Conservation (phyloP, 768 basidiomycete species). For the Filobasidium wieringae region DNA sequence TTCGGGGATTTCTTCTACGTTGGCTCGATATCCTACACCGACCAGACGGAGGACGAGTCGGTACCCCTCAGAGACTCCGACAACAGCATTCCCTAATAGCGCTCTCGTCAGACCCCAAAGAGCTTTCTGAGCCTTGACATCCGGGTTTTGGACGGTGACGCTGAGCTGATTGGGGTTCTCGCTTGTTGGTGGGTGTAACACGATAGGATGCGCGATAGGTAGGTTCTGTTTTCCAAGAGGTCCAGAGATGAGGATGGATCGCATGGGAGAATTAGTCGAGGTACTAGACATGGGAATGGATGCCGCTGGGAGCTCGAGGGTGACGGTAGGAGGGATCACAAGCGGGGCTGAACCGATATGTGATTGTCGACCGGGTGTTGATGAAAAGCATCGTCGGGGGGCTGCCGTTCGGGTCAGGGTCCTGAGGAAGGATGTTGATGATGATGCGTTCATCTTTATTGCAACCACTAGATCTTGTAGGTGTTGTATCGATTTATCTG, state of each 20-base stretch:
- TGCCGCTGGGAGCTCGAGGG: slow-evolving; percentile 29
- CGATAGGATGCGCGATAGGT: slow-evolving; percentile 45
- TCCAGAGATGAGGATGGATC: slow-evolving; percentile 49
- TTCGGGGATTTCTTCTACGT: slow-evolving; percentile 49
- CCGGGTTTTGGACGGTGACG: slow-evolving; percentile 44
- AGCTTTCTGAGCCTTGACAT: slow-evolving; percentile 63
- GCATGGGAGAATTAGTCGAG: slow-evolving; percentile 25
- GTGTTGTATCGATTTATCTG: too few species aligned
- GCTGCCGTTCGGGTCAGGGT: background rate
- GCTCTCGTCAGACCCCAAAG: slow-evolving; percentile 95
- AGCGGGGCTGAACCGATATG: slow-evolving; percentile 47
- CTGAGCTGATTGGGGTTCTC: slow-evolving; percentile 4
- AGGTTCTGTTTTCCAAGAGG: slow-evolving; percentile 49
- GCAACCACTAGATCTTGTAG: too few species aligned
- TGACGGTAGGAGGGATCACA: slow-evolving; percentile 48
- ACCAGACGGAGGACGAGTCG: slow-evolving; percentile 72
- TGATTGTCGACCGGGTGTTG: slow-evolving; percentile 26
- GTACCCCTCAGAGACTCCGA: slow-evolving; percentile 81
- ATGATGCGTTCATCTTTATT: background rate
- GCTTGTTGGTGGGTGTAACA: slow-evolving; percentile 23
- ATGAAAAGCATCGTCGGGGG: slow-evolving; percentile 18
- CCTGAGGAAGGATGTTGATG: background rate
- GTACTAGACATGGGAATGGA: slow-evolving; percentile 24
- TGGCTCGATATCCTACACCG: slow-evolving; percentile 86
- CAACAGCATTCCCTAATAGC: slow-evolving; percentile 75